These are phyloP conservation scores for Pyricularia grisea DNA, from an alignment of 2,329 filamentous ascomycete genomes.

Conservation along the genomic window DNA sequence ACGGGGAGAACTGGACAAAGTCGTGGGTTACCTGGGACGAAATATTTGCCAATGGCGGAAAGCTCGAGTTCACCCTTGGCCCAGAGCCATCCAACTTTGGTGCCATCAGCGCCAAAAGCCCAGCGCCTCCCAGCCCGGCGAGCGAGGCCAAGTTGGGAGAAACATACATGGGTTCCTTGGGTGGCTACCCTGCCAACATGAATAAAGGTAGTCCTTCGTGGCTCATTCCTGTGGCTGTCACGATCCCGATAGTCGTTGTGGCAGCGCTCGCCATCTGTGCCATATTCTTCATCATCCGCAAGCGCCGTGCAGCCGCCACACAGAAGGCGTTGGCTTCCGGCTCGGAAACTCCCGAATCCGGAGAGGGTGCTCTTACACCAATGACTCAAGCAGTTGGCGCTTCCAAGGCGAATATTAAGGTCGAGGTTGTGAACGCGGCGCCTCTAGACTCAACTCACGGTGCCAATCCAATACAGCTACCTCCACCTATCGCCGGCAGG, in stretches of 20 bases:
- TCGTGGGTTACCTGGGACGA: conserved; percentile 59
- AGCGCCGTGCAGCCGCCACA: not conserved
- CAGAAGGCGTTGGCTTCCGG: no score
- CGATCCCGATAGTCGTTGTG: not conserved
- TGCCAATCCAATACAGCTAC: not conserved
- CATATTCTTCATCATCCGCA: not conserved
- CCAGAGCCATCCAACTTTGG: conserved; percentile 38
- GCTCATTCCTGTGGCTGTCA: not conserved
- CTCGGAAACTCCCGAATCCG: not conserved
- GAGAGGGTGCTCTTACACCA: not conserved
- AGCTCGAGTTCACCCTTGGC: conserved; percentile 56
- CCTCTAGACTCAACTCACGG: not conserved
- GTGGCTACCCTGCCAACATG: not conserved
- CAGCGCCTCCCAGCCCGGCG: conserved; percentile 49
- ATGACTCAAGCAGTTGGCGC: not conserved
- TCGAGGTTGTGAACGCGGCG: not conserved
- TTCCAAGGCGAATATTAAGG: not conserved
- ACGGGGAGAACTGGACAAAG: conserved; percentile 52
- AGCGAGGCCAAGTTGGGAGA: conserved; percentile 11
- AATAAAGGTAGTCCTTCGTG: not conserved
- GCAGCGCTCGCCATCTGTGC: not conserved
- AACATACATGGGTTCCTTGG: not conserved
- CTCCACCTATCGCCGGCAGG: not conserved
- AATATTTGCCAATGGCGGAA: conserved; percentile 54
- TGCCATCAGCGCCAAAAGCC: conserved; percentile 37